Conservation (phyloP, 2,329 filamentous ascomycete genomes). For the Diaporthe helianthi region DNA sequence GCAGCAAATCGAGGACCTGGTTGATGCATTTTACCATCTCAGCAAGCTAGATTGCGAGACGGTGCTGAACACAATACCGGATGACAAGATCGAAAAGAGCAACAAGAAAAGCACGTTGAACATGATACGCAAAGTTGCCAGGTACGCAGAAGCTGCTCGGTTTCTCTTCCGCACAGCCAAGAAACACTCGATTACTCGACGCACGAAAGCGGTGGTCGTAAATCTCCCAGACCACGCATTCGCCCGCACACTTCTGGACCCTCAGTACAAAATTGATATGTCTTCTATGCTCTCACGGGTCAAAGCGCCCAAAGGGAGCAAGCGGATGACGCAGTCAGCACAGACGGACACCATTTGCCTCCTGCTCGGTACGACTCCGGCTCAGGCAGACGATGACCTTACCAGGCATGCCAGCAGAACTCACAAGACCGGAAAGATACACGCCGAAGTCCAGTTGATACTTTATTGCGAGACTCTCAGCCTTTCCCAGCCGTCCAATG, state of each 20-base stretch:
- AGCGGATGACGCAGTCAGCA: background rate
- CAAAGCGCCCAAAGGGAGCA: background rate
- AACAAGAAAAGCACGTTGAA: background rate
- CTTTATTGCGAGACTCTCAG: background rate
- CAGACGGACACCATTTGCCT: background rate
- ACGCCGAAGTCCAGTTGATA: background rate
- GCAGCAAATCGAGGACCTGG: background rate
- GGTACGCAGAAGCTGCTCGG: background rate
- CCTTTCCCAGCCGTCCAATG: fast-evolving
- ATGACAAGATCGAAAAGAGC: background rate
- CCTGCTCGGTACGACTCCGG: background rate
- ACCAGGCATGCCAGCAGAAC: background rate
- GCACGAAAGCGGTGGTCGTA: background rate
- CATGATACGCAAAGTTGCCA: background rate
- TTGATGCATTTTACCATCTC: background rate
- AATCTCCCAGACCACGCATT: background rate
- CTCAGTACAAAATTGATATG: background rate
- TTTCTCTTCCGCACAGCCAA: background rate
- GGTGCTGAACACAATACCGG: background rate
- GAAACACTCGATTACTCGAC: background rate
- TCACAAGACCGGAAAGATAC: background rate
- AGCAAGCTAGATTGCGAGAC: background rate
- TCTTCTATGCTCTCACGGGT: background rate
- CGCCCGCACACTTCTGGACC: background rate
- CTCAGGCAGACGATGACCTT: background rate